Evolutionary conservation across 345 rosid species (phyloP).

Genomic region (Heritiera littoralis): DNA sequence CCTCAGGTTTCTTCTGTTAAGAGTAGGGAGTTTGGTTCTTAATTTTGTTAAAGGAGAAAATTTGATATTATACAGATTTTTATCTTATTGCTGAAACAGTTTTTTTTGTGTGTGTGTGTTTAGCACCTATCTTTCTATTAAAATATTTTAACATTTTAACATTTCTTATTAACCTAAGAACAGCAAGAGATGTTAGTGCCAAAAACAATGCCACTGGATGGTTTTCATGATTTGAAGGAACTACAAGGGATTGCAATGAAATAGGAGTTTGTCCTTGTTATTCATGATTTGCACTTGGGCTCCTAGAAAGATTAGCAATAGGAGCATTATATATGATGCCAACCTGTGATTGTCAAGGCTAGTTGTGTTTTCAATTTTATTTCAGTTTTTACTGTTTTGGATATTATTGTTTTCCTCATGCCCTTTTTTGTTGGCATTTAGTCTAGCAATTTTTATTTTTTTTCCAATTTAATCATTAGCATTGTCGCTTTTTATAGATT

Average conservation of each 20-base stretch:
- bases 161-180: background rate
- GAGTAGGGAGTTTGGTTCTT: background rate
- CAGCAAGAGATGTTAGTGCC: background rate
- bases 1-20: background rate
- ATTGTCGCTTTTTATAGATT: background rate
- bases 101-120: background rate
- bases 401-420: background rate
- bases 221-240: background rate
- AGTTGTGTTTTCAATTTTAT: slow-evolving; percentile 12
- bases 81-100: background rate
- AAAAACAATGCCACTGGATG: background rate
- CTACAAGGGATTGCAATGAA: background rate
- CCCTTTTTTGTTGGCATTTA: background rate
- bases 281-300: background rate
- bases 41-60: background rate
- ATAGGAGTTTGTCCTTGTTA: background rate
- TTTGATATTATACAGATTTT: background rate
- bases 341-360: slow-evolving; percentile 2
- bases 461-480: background rate
- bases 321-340: background rate
- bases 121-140: background rate
- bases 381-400: background rate
- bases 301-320: slow-evolving; percentile 5
- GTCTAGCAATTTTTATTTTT: background rate
- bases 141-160: background rate